Evolutionary conservation across 441 rosid genomes (phyloP).

Genomic region (Populus hybrid): DNA sequence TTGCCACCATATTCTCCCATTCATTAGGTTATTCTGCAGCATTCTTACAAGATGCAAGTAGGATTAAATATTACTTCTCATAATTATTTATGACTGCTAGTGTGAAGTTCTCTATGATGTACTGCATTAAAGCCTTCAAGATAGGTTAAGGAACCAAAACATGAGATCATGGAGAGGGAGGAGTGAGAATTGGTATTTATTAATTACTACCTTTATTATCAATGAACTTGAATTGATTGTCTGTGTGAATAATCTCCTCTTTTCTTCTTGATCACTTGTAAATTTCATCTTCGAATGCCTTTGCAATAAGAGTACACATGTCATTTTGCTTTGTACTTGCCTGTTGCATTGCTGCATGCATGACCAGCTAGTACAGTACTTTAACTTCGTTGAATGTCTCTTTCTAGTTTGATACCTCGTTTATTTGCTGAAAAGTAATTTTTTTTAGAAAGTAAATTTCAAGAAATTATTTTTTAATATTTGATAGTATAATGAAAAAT

Average conservation of each 20-base stretch:
- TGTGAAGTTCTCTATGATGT: not conserved
- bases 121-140: not conserved
- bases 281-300: not conserved
- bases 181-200: not conserved
- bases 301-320: not conserved
- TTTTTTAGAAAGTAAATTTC: no score
- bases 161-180: not conserved
- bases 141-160: not conserved
- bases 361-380: not conserved
- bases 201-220: not conserved
- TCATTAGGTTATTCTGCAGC: conserved; percentile 16
- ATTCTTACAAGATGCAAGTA: not conserved
- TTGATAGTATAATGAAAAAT: no score
- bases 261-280: not conserved
- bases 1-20: conserved; percentile 39
- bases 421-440: no score
- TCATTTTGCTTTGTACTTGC: not conserved
- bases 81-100: not conserved
- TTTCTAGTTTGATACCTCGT: no score
- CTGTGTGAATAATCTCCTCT: not conserved
- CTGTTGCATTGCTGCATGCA: not conserved
- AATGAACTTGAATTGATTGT: not conserved
- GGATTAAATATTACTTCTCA: not conserved
- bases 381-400: no score
- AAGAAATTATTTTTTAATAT: no score